Percentiles rank a stretch among this genome's conserved stretches.
These are phyloP conservation scores for Xylaria sp. DNA, from an alignment of 2,329 filamentous ascomycete species.

Conservation along the genomic window DNA sequence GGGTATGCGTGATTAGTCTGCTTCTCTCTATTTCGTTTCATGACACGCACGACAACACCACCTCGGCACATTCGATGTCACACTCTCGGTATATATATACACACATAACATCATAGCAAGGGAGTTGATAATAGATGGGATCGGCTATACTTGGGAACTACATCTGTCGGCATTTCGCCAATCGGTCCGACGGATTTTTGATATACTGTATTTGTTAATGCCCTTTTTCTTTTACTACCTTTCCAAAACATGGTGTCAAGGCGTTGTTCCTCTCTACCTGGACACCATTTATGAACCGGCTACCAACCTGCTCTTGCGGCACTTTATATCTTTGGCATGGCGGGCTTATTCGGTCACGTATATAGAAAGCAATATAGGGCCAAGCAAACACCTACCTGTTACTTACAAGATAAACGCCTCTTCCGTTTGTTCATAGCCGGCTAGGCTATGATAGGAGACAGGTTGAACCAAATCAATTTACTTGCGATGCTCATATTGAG, in stretches of 20 bases:
- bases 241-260: conserved; percentile 21
- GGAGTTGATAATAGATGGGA: conserved; percentile 39
- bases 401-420: conserved; percentile 17
- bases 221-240: conserved; percentile 29
- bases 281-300: conserved; percentile 29
- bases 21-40: conserved; percentile 31
- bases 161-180: conserved; percentile 26
- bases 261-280: conserved; percentile 17
- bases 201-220: conserved; percentile 38
- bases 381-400: conserved; percentile 22
- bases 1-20: conserved; percentile 57
- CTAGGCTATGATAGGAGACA: conserved; percentile 11
- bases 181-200: conserved; percentile 20
- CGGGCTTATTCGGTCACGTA: conserved; percentile 22
- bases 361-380: conserved; percentile 29
- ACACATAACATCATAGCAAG: conserved; percentile 35
- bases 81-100: conserved; percentile 31
- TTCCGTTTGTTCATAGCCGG: conserved; percentile 22
- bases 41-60: conserved; percentile 29
- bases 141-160: conserved; percentile 27
- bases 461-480: conserved; percentile 19
- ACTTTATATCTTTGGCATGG: conserved; percentile 14
- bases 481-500: background rate
- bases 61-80: conserved; percentile 32
- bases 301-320: conserved; percentile 14